Evolutionary conservation across 179 eudicot genomes (phyloP), one percentile per base, ranked within the genome.

Genomic region (Silene vulgaris): DNA sequence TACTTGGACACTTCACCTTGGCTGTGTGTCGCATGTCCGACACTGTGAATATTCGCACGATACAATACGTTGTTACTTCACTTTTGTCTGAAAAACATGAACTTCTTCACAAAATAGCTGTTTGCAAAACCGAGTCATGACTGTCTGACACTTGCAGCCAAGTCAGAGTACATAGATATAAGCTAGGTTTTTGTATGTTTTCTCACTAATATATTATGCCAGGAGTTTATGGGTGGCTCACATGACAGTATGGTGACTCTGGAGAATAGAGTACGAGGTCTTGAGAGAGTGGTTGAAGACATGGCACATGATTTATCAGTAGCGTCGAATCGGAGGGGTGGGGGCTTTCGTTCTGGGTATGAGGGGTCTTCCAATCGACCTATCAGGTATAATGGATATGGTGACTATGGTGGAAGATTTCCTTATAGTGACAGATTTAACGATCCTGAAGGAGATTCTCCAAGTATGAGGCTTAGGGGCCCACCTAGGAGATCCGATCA

Each of bases 201-300:
- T 77, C 77, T 81, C 54, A 83, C 35, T 50, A 67, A 76, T 37
- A 76, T 30, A 65, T 65, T 79, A 21, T 78, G 73, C 43, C 75
- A 95, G 99, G 96, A 92, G 76, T 95, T 95, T 84, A 95, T 92
- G 99, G 97, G 97, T 78, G 99, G 99, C 14, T 95, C 99, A 60
- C 97, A 92, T 76, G 90, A 93, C 79, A 83, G 93, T 84, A 95
- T 95, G 97, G 77, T 92, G 71, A 90, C 99, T 75, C 82, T 95
- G 71, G 99, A 95, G 78, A 93, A 80, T 82, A 87, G 99, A 82
- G 99, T 95, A 48, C 88, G 97, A 23, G 97, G 97, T 69, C 88
- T 95, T 62, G 99, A 95, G 86, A 92, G 99, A 82, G 89, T 93
- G 21, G 96, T 95, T 30, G 97, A 95, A 83, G 99, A 95, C 76